Percentiles rank a stretch among this genome's conserved stretches.
phyloP scores from a whole-genome alignment of 495 filamentous ascomycete species.

The Penicillium bovifimosum region DNA sequence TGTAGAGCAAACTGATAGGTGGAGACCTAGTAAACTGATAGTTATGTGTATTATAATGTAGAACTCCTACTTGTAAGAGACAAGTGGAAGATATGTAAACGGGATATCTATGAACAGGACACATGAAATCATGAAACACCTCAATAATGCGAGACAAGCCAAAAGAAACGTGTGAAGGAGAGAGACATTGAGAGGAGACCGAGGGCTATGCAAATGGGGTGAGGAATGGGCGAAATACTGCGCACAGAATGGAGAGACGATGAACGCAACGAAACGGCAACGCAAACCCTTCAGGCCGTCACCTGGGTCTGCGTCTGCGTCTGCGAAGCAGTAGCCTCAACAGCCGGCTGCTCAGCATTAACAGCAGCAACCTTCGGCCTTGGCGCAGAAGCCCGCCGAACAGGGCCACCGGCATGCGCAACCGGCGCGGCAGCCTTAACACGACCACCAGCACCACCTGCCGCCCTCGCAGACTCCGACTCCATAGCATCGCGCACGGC shows the following conservation, averaged over 20 bases:
- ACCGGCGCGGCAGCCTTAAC: conserved; percentile 25
- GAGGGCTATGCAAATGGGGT: conserved; percentile 21
- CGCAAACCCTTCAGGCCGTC: conserved; percentile 13
- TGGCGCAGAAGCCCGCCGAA: conserved; percentile 37
- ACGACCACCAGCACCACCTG: conserved; percentile 30
- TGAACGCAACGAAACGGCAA: background rate
- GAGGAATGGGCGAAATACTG: conserved; percentile 1
- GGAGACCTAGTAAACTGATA: background rate
- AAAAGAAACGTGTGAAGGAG: background rate
- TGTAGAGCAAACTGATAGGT: background rate
- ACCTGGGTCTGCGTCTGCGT: conserved; percentile 22
- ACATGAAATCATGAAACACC: conserved; percentile 1
- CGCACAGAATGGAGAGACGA: background rate
- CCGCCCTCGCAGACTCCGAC: conserved; percentile 43
- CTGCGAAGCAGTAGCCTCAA: conserved; percentile 20
- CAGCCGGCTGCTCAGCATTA: conserved; percentile 10
- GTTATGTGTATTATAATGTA: background rate
- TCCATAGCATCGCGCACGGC: conserved; percentile 50
- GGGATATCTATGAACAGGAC: background rate
- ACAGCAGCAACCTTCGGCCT: conserved; percentile 21
- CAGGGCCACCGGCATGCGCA: conserved; percentile 29
- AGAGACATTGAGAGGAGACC: conserved; percentile 8
- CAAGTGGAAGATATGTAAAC: background rate
- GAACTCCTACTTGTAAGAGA: background rate
- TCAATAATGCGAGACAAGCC: conserved; percentile 9